A percentile compares a stretch with the other conserved stretches of the same genome.
Conservation (phyloP, 176 grass and related monocot species). For the Zoysia japonica region DNA sequence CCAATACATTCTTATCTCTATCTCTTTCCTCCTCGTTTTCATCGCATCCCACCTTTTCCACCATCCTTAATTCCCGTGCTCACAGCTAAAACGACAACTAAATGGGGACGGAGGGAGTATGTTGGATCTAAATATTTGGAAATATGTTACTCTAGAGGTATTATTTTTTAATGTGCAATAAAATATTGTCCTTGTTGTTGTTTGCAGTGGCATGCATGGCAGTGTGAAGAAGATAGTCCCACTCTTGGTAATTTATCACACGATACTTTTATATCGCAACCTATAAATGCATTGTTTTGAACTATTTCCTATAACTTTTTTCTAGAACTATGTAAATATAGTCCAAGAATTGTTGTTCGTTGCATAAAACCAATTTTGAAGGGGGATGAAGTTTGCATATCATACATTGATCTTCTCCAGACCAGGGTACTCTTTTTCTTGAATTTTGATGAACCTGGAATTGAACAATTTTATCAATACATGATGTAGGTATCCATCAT, state of each 20-base stretch:
- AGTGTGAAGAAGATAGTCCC: slow-evolving; percentile 31
- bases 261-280: slow-evolving; percentile 23
- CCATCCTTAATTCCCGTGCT: no score
- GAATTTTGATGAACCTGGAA: slow-evolving; percentile 10
- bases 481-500: background rate
- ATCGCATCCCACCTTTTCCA: no score
- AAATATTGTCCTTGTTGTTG: slow-evolving; percentile 31
- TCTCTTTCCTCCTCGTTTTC: no score
- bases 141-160: background rate
- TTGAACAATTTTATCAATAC: slow-evolving; percentile 6
- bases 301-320: background rate
- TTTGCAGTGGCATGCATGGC: slow-evolving; percentile 59
- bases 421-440: slow-evolving; percentile 58
- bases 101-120: no score
- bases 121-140: background rate
- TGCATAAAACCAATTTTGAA: slow-evolving; percentile 71
- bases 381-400: slow-evolving; percentile 76
- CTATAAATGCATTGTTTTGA: slow-evolving; percentile 9
- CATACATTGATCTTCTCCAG: slow-evolving; percentile 84
- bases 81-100: no score
- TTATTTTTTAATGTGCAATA: slow-evolving; percentile 7
- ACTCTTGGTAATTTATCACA: slow-evolving; percentile 51
- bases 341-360: slow-evolving; percentile 72
- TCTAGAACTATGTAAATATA: slow-evolving; percentile 54
- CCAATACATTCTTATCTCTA: no score